These are phyloP conservation scores for Aurifilum marmelostoma DNA, from an alignment of 2,329 filamentous ascomycete genomes.

Conservation along the genomic window DNA sequence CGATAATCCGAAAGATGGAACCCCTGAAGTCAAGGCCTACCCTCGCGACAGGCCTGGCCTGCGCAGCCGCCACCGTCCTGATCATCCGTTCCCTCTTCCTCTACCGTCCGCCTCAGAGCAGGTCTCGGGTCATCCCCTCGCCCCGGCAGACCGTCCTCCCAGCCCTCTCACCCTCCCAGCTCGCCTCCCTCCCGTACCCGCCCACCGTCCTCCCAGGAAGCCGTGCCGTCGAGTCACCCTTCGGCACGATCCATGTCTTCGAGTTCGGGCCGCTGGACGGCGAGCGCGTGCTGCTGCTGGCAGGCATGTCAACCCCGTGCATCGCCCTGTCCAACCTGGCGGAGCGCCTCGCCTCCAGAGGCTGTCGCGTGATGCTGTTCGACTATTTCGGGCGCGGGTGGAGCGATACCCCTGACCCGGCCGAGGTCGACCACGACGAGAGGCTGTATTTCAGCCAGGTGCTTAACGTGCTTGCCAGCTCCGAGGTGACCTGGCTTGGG, in stretches of 20 bases:
- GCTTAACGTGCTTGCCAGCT: conserved; percentile 70
- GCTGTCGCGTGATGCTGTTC: conserved; percentile 82
- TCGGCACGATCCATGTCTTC: conserved; percentile 76
- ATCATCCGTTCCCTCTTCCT: conserved; percentile 7
- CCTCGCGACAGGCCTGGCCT: conserved; percentile 9
- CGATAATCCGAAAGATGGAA: conserved; percentile 15
- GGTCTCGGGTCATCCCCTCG: conserved; percentile 34
- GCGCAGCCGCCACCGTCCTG: conserved; percentile 18
- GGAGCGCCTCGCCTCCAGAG: conserved; percentile 62
- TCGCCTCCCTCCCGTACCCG: conserved; percentile 52
- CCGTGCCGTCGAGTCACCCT: conserved; percentile 74
- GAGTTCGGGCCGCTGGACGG: conserved; percentile 80
- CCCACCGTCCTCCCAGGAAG: conserved; percentile 72
- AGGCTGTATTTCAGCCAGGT: conserved; percentile 75
- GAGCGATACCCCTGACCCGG: conserved; percentile 65
- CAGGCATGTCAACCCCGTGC: conserved; percentile 84
- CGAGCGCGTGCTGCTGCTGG: conserved; percentile 74
- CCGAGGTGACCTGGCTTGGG: conserved; percentile 69
- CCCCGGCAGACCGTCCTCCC: conserved; percentile 12
- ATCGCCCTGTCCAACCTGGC: conserved; percentile 72
- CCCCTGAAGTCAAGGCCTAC: conserved; percentile 1
- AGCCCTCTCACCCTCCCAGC: not conserved
- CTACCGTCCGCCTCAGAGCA: conserved; percentile 21
- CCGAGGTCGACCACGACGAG: conserved; percentile 71
- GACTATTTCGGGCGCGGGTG: conserved; percentile 73